phyloP scores from a whole-genome alignment of 306 rosid genomes.

The Carpinus fangiana region DNA sequence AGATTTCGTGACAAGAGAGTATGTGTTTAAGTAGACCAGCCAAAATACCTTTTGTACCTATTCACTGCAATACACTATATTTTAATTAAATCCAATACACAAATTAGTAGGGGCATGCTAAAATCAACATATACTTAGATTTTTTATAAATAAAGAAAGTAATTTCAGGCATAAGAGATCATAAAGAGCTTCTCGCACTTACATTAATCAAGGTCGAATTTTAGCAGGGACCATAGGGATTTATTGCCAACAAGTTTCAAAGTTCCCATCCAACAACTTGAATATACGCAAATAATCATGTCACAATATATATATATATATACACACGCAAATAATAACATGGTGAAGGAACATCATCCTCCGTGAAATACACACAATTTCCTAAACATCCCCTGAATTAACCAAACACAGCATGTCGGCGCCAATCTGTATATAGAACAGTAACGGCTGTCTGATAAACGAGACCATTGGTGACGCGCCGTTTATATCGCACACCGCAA shows the following conservation, averaged over 20 bases:
- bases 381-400: slow-evolving; percentile 50
- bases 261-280: slow-evolving; percentile 36
- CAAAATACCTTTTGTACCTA: no score
- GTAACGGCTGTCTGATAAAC: slow-evolving; percentile 22
- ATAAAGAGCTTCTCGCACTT: no score
- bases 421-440: neutral
- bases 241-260: slow-evolving; percentile 42
- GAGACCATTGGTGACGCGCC: slow-evolving; percentile 29
- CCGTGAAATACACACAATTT: slow-evolving; percentile 59
- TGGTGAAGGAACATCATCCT: slow-evolving; percentile 39
- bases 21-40: no score
- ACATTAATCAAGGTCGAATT: neutral
- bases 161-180: no score
- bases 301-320: no score
- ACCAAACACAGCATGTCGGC: slow-evolving; percentile 62
- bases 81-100: no score
- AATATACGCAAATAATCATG: slow-evolving; percentile 62
- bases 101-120: no score
- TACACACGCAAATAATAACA: no score
- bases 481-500: slow-evolving; percentile 51
- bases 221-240: slow-evolving; percentile 25
- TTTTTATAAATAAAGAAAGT: no score
- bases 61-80: no score
- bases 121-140: no score
- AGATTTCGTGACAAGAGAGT: no score